Percentiles rank a stretch among this genome's conserved stretches.
phyloP scores from a whole-genome alignment of 805 yeast species.

The Teunomyces lycoperdinae region DNA sequence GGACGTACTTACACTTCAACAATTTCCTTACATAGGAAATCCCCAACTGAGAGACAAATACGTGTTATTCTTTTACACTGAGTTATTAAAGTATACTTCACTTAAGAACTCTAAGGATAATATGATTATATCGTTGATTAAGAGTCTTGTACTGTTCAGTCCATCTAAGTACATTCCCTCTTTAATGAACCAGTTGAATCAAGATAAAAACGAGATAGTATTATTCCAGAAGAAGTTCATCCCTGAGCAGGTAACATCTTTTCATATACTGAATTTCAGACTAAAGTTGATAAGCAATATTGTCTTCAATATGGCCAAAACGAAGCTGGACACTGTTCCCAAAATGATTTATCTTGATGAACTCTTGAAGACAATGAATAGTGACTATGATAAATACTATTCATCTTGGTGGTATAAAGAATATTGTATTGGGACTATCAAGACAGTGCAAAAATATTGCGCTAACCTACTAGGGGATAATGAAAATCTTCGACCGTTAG shows the following conservation, averaged over 20 bases:
- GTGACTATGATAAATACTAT: slow-evolving; percentile 25
- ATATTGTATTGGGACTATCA: slow-evolving; percentile 27
- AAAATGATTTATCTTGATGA: slow-evolving; percentile 17
- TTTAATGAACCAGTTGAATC: slow-evolving; percentile 18
- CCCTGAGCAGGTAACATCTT: slow-evolving; percentile 15
- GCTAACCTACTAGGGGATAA: slow-evolving; percentile 12
- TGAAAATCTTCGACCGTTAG: slow-evolving; percentile 16
- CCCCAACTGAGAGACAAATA: slow-evolving; percentile 34
- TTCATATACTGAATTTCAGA: slow-evolving; percentile 18
- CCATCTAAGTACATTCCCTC: slow-evolving; percentile 25
- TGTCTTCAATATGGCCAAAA: slow-evolving; percentile 17
- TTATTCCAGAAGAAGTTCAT: slow-evolving; percentile 14
- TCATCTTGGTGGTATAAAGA: slow-evolving; percentile 25
- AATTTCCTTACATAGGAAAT: slow-evolving; percentile 40
- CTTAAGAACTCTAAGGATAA: slow-evolving; percentile 20
- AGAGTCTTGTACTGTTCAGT: slow-evolving; percentile 22
- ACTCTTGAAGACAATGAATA: slow-evolving; percentile 20
- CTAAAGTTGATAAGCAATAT: slow-evolving; percentile 17
- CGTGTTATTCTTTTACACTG: slow-evolving; percentile 24
- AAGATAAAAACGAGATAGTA: slow-evolving; percentile 15
- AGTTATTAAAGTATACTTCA: slow-evolving; percentile 20
- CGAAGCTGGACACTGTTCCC: slow-evolving; percentile 8
- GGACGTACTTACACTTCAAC: slow-evolving; percentile 36
- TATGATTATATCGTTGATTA: slow-evolving; percentile 20
- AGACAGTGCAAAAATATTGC: slow-evolving; percentile 18